Evolutionary conservation across 192 early-diverging fungal species (phyloP), one percentile per base, ranked within the genome.

Genomic region (Entophlyctis luteolus): DNA sequence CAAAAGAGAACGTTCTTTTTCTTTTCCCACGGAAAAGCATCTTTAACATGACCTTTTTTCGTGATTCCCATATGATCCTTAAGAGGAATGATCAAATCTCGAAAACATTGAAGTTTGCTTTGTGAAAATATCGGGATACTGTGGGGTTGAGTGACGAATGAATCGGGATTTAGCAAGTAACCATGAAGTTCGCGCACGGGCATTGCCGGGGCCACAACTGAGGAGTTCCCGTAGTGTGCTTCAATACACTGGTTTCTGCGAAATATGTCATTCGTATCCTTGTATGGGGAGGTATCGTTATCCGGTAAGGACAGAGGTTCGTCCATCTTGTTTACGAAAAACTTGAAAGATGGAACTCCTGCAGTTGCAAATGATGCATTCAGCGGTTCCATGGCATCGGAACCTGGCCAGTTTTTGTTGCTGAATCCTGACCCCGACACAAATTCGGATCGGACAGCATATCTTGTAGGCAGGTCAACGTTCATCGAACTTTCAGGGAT

Each of bases 1-100:
- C 55, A 58, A 25, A 58, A 58, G 32, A 58, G 31, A 14, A 58
- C 55, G 1, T 10, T 14, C 25, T 58, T 58, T 35, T 58, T 58
- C 18, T 58, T 35, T 36, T 58, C 55, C 55, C 55, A 58, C 14
- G 55, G 10, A 58, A 58, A 16, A 12, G 25, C 31, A 35, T 58
- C 55, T 8, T 18, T 12, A 22, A 32, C 42, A 23, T 25, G 14
- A 6, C 49, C 39, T 8, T 52, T 23, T 8, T 23, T 6, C 8
- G 25, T 8, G 6, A 52, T 6, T 12, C 6, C 25, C 10, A 8
- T 6, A 14, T 52, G 49, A 52, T 23, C 14, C 6, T 6, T 23
- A 8, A 20, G 49, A 12, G 50, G 50, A n/a, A 53, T 25, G n/a
- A 53, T 23, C 10, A 53, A 0, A 53, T 53, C 50, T 25, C 50